Base-by-base conservation (phyloP, 2,329 filamentous ascomycete species). In the Gnomoniopsis sp. region DNA sequence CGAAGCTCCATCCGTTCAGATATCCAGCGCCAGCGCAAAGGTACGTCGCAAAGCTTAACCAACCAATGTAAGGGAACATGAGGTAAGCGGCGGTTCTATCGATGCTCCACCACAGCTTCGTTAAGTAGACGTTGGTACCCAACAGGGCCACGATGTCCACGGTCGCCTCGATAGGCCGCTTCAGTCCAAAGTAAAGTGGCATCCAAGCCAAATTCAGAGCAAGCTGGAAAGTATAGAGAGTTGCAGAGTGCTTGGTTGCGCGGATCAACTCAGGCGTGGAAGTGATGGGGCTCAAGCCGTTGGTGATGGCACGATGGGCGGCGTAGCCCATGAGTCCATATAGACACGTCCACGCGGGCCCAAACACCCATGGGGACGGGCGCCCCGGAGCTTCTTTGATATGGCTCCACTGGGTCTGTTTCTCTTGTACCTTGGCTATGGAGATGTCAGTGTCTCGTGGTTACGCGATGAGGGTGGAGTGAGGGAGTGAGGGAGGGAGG, bases 11-110 rank as follows among this genome's bases (percentile, higher is more conserved):
- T 51, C 77, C 73, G 70, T 91, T 92, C 72, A 91, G 71, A 63
- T 87, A 77, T 1, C 88, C 87, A 2, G 86, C 81, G 0, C 86
- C 86, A 1, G 84, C 85, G 67, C 86, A 91, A 54, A 98, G 77
- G 70, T 97, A 98, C 0, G 89, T 91, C 34, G 92, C 93, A 70
- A 96, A 97, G 55, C 86, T 79, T 66, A 97, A 75, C 93, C 93
- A 98, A 17, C 79, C 89, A 26, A 96, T 75, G 70, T 97, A 98
- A 0, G 93, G 93, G 23, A 84, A 82, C 73, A 96, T 81, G 64
- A 86, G 79, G 84, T 85, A 93, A 17, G 86, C 89, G 21, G 91
- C 86, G 8, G 86, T 79, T 21, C 79, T 72, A 71, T 97, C 93
- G 49, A 93, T 82, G 63, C 85, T 79, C 61, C 85, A 85, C 87